These are phyloP conservation scores for Plasmodium knowlesi DNA, from an alignment of 169 alveolate species.

Conservation along the genomic window DNA sequence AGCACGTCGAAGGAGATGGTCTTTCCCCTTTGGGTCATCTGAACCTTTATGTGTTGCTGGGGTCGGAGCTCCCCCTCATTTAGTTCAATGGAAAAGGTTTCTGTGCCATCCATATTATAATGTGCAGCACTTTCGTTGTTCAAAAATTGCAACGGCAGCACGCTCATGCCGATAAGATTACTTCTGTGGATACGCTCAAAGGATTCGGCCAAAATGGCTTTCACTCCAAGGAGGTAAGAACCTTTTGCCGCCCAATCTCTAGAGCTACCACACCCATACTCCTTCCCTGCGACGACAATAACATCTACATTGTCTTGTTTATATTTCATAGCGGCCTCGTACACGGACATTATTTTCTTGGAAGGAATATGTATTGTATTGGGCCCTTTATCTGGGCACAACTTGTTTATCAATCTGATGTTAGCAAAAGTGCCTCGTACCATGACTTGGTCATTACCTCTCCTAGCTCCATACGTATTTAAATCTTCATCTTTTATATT, in stretches of 20 bases:
- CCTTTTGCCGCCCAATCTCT: slow-evolving; percentile 99
- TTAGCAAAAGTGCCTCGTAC: slow-evolving; percentile 98
- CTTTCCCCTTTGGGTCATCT: slow-evolving; percentile 68
- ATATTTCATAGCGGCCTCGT: slow-evolving; percentile 93
- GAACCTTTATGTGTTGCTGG: slow-evolving; percentile 42
- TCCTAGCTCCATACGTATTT: slow-evolving; percentile 96
- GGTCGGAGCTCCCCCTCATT: slow-evolving; percentile 72
- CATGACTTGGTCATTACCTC: slow-evolving; percentile 98
- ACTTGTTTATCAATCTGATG: slow-evolving; percentile 93
- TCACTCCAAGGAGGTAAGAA: slow-evolving; percentile 93
- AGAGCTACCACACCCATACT: slow-evolving; percentile 96
- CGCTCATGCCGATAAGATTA: slow-evolving; percentile 97
- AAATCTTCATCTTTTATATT: slow-evolving; percentile 92
- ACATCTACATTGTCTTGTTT: slow-evolving; percentile 74
- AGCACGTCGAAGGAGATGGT: slow-evolving; percentile 72
- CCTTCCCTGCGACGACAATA: slow-evolving; percentile 94
- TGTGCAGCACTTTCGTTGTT: slow-evolving; percentile 91
- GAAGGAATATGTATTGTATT: slow-evolving; percentile 93
- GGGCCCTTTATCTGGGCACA: slow-evolving; percentile 94
- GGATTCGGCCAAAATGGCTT: slow-evolving; percentile 95
- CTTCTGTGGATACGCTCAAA: slow-evolving; percentile 97
- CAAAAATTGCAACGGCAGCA: slow-evolving; percentile 93
- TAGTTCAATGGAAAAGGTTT: slow-evolving; percentile 47
- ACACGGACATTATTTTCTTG: slow-evolving; percentile 90
- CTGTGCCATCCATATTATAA: slow-evolving; percentile 91